Evolutionary conservation across 495 filamentous ascomycete genomes (phyloP), one percentile per base, ranked within the genome.

Genomic region (Penicillium egyptiacum): DNA sequence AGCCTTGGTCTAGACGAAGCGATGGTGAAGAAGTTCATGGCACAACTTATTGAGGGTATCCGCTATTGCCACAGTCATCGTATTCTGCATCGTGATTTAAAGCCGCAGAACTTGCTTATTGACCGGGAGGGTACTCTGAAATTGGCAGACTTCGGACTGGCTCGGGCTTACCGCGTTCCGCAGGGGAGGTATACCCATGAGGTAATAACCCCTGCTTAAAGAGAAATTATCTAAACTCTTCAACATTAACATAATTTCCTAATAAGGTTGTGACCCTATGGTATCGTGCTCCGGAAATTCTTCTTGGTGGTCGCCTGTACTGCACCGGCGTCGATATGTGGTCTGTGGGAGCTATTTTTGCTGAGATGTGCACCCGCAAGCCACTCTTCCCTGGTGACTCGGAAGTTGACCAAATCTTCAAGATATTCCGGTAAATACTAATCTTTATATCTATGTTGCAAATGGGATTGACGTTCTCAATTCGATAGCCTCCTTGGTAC

Each of bases 241-340:
- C 31, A 37, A 11, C n/a, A 41, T 26, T 40, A 63, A 42, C 39
- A 17, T 42, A 7, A 28, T 8, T n/a, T 31, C 52, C 19, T 17
- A 41, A 22, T 42, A 11, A 88, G 85, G 94, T 98, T 52, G 94
- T 98, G 53, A 98, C 94, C 0, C 83, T 98, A 50, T 98, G 94
- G 94, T 98, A 98, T 70, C 89, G 94, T 50, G 83, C 93, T 16
- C 94, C 94, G 0, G 94, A 98, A 74, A 96, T 98, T 67, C 84
- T 98, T 20, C 88, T 98, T 14, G 94, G 94, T 64, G 93, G 94
- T 53, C 89, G 92, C 44, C 92, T 96, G 71, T 98, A 98, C 77
- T 96, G 90, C 23, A 98, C 94, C 45, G 94, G 94, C 59, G 92
- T 98, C 40, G 94, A 98, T 71, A 98, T 98, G 94, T 98, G 94